A percentile compares a stretch with the other conserved stretches of the same genome.
phyloP scores from a whole-genome alignment of 768 basidiomycete species.

The Russula lepida region DNA sequence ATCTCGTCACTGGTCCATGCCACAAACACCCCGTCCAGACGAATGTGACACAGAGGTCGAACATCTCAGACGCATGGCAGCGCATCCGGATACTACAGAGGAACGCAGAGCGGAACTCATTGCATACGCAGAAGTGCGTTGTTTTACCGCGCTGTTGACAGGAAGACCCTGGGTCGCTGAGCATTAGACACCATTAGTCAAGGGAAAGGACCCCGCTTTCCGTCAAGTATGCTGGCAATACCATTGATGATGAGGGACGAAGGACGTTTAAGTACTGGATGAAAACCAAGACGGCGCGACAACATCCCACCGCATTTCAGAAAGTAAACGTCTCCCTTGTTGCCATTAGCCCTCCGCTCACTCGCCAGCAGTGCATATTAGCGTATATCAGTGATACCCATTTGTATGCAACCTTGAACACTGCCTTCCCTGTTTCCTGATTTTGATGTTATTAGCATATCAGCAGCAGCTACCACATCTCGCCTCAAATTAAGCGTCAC shows the following conservation, averaged over 20 bases:
- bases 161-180: not conserved
- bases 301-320: slow-evolving; percentile 64
- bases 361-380: slow-evolving; percentile 53
- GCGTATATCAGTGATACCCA: slow-evolving; percentile 71
- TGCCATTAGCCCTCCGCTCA: not conserved
- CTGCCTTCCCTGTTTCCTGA: slow-evolving; percentile 10
- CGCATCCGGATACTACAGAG: slow-evolving; percentile 30
- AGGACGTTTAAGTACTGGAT: slow-evolving; percentile 68
- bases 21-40: slow-evolving; percentile 48
- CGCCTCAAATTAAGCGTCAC: slow-evolving; percentile 38
- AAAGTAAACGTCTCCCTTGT: slow-evolving; percentile 39
- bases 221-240: slow-evolving; percentile 46
- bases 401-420: slow-evolving; percentile 39
- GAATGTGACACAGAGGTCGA: slow-evolving; percentile 28
- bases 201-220: slow-evolving; percentile 60
- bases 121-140: slow-evolving; percentile 25
- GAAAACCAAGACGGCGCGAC: slow-evolving; percentile 58
- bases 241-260: slow-evolving; percentile 34
- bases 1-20: slow-evolving; percentile 59
- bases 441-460: slow-evolving; percentile 37
- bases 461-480: slow-evolving; percentile 43
- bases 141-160: not conserved
- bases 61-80: slow-evolving; percentile 27
- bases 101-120: slow-evolving; percentile 29
- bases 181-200: slow-evolving; percentile 38